Base-by-base conservation (phyloP, 352 stramenopile species). In the Pythium apleroticum region DNA sequence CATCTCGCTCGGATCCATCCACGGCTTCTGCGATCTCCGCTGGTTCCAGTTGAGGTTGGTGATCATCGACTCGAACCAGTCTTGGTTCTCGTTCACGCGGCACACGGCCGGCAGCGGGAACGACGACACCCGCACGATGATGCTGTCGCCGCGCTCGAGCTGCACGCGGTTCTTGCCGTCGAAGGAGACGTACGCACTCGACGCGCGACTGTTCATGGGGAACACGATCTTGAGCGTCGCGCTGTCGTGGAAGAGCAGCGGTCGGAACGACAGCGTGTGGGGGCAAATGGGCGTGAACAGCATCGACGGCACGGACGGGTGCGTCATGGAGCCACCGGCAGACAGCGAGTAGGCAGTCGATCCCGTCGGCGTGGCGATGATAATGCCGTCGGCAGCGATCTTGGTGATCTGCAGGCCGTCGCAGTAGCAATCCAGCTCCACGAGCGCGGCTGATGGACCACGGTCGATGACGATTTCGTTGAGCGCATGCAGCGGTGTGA, bases 381-480 rank as follows among this genome's bases (percentile, higher is more conserved):
- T 99, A 68, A 99, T 90, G n/a, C 97, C 97, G 66, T 99, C 97
- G 0, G 97, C 86, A 17, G 85, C 86, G 57, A 96, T 95, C 72
- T 94, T 99, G 24, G 97, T 99, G 45, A 99, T 86, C 71, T 98
- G 89, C 1, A 97, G 81, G 58, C 97, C 91, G 68, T 99, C 97
- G 70, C 96, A 98, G 80, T 97, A 99, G 75, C 94, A 98, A 72
- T 99, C 97, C 20, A 99, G 78, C 65, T 98, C 94, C 14, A 98
- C 93, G 46, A 99, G 88, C 37, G 86, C 84, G 8, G 81, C 86
- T 2, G 75, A 91, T 22, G 81, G 84, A 6, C 97, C 97, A 39
- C 97, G 89, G 72, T 99, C 96, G 59, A 99, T 97, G 28, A 99
- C 96, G 46, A 99, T 97, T 82, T 99, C 98, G 74, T 99, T 99